Base-by-base conservation (phyloP, 345 rosid species). In the Citropsis articulata region DNA sequence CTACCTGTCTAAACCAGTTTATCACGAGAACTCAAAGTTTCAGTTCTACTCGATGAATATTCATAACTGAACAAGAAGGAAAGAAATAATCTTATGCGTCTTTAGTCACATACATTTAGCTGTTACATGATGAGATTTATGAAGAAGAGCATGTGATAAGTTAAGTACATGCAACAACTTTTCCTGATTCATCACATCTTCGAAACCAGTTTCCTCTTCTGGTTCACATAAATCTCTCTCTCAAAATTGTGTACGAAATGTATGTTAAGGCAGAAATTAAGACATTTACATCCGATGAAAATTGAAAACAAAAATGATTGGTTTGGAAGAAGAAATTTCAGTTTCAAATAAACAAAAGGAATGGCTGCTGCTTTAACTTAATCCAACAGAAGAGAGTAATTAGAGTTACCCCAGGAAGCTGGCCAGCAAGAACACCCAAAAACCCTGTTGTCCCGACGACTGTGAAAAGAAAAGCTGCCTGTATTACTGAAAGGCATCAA, bases 381-480 rank as follows among this genome's bases (percentile, higher is more conserved):
- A 40, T 1, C 1, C 50, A 13, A 45, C 50, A 45, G 50, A 35
- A 2, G 3, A 6, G 9, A 50, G 18, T 19, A 6, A 74, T 6
- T 18, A 8, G 80, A 50, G 69, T 85, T 93, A 90, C 98, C 93
- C 97, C 97, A 1, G 98, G 98, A 87, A 93, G 98, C 86, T 92
- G 98, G 61, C 98, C 95, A 4, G 97, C 95, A 74, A 93, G 86
- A 70, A 95, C 88, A 77, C 86, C 97, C 78, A 95, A 22, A 78
- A 95, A 89, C 36, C 97, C 89, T 1, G 97, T 92, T 66, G 94
- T 83, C 61, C 98, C 97, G 36, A 95, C 98, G 70, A 93, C 97
- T 24, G 97, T 92, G 88, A 91, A 84, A 81, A 92, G 97, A 85
- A 92, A 95, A 83, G 98, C 97, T 12, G 97, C 97, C 98, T 95